phyloP scores from a whole-genome alignment of 1,139 yeast species.

The Scheffersomyces parashehatae region DNA sequence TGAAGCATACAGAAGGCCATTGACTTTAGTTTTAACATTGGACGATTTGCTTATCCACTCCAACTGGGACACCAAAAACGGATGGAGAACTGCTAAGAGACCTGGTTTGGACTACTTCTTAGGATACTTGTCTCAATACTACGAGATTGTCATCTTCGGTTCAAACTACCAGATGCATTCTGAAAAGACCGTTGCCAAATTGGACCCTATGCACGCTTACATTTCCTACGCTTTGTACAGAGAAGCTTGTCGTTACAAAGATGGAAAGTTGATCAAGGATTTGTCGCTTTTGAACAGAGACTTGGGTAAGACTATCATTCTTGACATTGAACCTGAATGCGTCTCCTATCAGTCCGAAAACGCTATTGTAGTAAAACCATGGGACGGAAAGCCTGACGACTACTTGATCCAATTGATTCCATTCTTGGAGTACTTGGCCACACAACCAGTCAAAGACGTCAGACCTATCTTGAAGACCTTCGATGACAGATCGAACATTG shows the following conservation, averaged over 20 bases:
- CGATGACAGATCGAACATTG: constrained; percentile 56
- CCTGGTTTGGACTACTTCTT: constrained; percentile 97
- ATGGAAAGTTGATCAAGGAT: constrained; percentile 86
- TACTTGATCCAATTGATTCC: constrained; percentile 79
- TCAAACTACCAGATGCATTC: constrained; percentile 84
- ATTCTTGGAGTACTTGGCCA: constrained; percentile 90
- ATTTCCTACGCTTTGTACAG: constrained; percentile 85
- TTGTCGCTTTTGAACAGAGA: constrained; percentile 89
- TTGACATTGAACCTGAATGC: constrained; percentile 77
- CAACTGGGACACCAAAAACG: constrained; percentile 87
- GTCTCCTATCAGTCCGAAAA: constrained; percentile 89
- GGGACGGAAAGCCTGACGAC: constrained; percentile 89
- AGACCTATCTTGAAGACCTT: constrained; percentile 83
- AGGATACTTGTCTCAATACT: constrained; percentile 91
- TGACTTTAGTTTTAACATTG: constrained; percentile 83
- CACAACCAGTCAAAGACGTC: constrained; percentile 87
- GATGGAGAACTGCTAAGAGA: constrained; percentile 99
- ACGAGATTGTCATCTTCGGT: constrained; percentile 90
- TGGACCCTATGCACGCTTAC: constrained; percentile 91
- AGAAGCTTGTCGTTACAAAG: constrained; percentile 88
- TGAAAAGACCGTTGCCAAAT: constrained; percentile 79
- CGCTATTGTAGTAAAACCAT: constrained; percentile 76
- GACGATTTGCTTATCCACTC: constrained; percentile 91
- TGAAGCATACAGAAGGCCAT: constrained; percentile 90
- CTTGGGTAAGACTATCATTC: constrained; percentile 70